Evolutionary conservation across 768 basidiomycete genomes (phyloP).

Genomic region (Tricholoma hemisulphureum): DNA sequence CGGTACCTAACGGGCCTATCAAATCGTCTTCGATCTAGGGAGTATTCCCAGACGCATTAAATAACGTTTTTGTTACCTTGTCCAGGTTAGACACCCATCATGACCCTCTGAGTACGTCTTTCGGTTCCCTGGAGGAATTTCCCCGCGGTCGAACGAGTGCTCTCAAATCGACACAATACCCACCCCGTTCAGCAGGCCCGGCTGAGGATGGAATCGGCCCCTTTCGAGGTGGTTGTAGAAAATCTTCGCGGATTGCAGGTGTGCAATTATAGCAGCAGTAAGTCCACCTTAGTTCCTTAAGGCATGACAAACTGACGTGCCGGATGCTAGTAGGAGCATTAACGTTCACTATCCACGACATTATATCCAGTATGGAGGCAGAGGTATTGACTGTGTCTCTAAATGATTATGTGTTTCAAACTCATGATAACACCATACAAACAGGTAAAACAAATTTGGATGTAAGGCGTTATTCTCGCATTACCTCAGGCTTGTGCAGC

Average conservation of each 20-base stretch:
- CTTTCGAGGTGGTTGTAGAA: constrained; percentile 1
- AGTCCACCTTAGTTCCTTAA: constrained; percentile 2
- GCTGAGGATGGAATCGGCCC: neutral
- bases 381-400: constrained; percentile 11
- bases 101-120: neutral
- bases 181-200: neutral
- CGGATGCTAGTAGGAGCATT: constrained; percentile 20
- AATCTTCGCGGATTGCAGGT: constrained; percentile 17
- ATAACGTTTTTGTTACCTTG: too few relatives aligned
- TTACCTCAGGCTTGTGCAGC: neutral
- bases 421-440: neutral
- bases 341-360: constrained; percentile 22
- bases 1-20: neutral
- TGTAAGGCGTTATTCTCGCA: constrained; percentile 10
- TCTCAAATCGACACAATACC: neutral
- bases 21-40: too few relatives aligned
- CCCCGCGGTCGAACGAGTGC: neutral
- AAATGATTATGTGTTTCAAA: neutral
- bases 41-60: too few relatives aligned
- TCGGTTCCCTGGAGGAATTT: too few relatives aligned
- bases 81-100: too few relatives aligned
- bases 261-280: constrained; percentile 26
- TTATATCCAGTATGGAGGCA: constrained; percentile 13
- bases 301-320: neutral
- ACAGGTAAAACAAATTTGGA: constrained; percentile 23